Conservation (phyloP, 2,329 filamentous ascomycete genomes). For the Colletotrichum tofieldiae region DNA sequence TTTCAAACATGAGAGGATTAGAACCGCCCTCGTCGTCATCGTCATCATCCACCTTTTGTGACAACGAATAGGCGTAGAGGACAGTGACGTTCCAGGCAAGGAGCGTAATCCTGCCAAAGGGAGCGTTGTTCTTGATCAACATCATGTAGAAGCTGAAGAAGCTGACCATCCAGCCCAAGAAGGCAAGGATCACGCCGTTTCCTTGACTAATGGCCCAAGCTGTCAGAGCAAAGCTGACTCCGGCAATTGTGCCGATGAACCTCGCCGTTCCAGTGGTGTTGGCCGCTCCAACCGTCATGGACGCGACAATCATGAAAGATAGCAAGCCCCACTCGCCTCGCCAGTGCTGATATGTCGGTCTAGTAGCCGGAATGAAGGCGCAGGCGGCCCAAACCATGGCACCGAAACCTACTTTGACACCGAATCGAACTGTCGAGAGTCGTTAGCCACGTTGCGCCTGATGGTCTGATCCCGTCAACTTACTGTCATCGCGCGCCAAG, state of each 20-base stretch:
- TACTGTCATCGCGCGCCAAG: constrained; percentile 69
- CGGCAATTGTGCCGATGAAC: constrained; percentile 88
- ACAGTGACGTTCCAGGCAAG: constrained; percentile 97
- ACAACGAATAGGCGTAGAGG: constrained; percentile 93
- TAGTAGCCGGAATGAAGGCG: constrained; percentile 84
- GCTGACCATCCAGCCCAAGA: constrained; percentile 86
- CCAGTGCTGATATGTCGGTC: constrained; percentile 88
- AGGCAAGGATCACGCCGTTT: constrained; percentile 81
- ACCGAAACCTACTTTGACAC: constrained; percentile 93
- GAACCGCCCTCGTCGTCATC: constrained; percentile 91
- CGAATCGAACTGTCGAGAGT: constrained; percentile 73
- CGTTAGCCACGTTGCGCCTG: constrained; percentile 16
- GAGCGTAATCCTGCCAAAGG: constrained; percentile 93
- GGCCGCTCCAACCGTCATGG: constrained; percentile 96
- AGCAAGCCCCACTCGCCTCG: constrained; percentile 96
- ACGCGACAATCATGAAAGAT: constrained; percentile 98
- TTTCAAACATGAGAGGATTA: constrained; percentile 88
- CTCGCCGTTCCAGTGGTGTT: constrained; percentile 93
- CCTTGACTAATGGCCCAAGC: constrained; percentile 85
- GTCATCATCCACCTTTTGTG: constrained; percentile 83
- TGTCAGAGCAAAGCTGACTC: constrained; percentile 80
- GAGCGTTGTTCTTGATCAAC: constrained; percentile 85
- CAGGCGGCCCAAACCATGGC: constrained; percentile 91
- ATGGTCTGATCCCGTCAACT: constrained; percentile 47
- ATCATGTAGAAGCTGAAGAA: constrained; percentile 93